Percentiles rank a stretch among this genome's conserved stretches.
Conservation (phyloP, 225 moss, liverwort and hornwort species). For the Pseudisothecium myosuroides region DNA sequence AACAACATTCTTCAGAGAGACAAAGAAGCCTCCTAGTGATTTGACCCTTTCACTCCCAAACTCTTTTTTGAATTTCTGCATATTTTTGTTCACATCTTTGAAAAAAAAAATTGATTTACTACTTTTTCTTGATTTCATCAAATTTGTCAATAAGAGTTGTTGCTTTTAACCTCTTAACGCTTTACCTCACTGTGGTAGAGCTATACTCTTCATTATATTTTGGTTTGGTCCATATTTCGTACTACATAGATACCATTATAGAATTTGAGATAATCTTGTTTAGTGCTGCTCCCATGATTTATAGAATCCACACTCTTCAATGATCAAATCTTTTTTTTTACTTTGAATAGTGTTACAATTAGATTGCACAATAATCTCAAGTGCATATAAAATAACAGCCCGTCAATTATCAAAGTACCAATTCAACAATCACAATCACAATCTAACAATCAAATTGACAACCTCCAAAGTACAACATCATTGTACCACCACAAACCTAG, state of each 20-base stretch:
- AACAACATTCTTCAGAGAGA: not conserved
- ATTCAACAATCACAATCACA: too few species aligned
- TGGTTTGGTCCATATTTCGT: not conserved
- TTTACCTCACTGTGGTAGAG: accelerated
- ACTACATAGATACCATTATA: not conserved
- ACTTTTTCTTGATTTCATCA: not conserved
- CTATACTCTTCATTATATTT: not conserved
- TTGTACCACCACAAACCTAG: not conserved
- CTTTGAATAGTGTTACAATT: not conserved
- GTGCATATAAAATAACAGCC: not conserved
- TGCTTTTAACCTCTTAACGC: not conserved
- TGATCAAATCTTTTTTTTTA: not conserved
- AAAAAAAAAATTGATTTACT: not conserved
- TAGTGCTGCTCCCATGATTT: not conserved
- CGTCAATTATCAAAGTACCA: too few species aligned
- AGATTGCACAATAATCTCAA: not conserved
- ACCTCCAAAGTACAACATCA: not conserved
- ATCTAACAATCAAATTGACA: not conserved
- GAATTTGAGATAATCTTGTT: not conserved
- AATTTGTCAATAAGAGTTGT: not conserved
- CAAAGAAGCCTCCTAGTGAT: not conserved
- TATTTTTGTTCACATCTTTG: too few species aligned
- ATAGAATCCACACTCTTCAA: not conserved
- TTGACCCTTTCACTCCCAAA: not conserved
- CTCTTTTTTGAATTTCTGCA: too few species aligned